phyloP scores from a whole-genome alignment of 2,329 filamentous ascomycete genomes.

The Botrytis porri region DNA sequence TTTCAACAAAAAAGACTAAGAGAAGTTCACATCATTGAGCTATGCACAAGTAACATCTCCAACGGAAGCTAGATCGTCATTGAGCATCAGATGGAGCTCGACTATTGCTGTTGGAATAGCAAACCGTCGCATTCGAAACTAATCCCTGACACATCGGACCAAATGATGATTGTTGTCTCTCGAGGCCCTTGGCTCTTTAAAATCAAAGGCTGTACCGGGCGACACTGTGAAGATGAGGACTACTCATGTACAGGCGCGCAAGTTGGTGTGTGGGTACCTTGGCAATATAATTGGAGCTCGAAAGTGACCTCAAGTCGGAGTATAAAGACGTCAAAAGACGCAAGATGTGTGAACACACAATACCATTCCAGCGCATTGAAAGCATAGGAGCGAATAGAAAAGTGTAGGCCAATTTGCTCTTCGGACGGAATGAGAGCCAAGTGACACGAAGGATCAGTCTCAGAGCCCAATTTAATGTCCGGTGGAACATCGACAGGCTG shows the following conservation, averaged over 20 bases:
- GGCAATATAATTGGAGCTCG: background rate
- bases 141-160: background rate
- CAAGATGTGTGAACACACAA: constrained; percentile 15
- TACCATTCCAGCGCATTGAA: constrained; percentile 26
- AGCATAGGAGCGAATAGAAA: constrained; percentile 17
- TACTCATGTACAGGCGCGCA: background rate
- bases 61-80: background rate
- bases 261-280: background rate
- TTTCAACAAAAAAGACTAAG: background rate
- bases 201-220: background rate
- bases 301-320: background rate
- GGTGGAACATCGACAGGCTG: constrained; percentile 19
- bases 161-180: background rate
- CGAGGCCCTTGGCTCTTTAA: background rate
- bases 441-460: constrained; percentile 40
- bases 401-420: constrained; percentile 35
- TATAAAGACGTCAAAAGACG: background rate
- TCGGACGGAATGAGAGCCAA: constrained; percentile 46
- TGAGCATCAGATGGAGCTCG: background rate
- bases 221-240: background rate
- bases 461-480: constrained; percentile 44
- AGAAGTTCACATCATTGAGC: too few relatives aligned
- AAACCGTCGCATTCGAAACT: background rate
- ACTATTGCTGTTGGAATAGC: background rate
- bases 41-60: too few relatives aligned